Percentiles rank a stretch among this genome's conserved stretches.
phyloP scores from a whole-genome alignment of 2,329 filamentous ascomycete genomes.

The Leptographium lundbergii region DNA sequence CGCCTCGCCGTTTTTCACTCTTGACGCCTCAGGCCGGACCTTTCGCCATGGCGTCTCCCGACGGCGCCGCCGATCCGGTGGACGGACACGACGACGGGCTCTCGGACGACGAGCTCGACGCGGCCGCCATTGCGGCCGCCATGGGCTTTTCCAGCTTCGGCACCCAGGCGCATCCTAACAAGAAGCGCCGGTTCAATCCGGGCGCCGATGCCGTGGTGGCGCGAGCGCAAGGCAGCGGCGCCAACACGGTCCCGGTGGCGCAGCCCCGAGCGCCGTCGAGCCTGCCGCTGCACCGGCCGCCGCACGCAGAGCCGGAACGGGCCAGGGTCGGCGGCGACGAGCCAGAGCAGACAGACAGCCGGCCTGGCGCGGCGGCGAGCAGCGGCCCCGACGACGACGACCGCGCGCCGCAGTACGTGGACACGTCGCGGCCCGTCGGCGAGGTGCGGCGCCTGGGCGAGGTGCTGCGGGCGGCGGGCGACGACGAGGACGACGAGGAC shows the following conservation, averaged over 20 bases:
- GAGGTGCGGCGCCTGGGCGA: constrained; percentile 4
- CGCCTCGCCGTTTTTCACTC: neutral
- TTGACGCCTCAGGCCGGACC: neutral
- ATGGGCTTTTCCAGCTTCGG: constrained; percentile 70
- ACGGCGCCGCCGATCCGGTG: neutral
- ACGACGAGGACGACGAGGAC: neutral
- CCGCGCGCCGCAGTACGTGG: constrained; percentile 18
- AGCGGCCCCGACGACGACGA: constrained; percentile 18
- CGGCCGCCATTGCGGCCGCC: constrained; percentile 47
- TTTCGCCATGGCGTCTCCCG: neutral
- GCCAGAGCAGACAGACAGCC: too few relatives aligned
- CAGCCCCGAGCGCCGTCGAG: neutral
- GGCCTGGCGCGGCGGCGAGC: neutral
- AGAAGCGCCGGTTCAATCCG: constrained; percentile 56
- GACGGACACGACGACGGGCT: constrained; percentile 5
- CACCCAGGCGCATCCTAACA: constrained; percentile 35
- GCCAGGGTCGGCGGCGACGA: constrained; percentile 29
- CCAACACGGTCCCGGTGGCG: neutral
- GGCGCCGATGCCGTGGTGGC: constrained; percentile 31
- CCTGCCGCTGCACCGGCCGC: constrained; percentile 10
- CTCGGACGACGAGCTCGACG: constrained; percentile 18
- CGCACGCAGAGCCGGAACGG: neutral
- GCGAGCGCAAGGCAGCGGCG: neutral
- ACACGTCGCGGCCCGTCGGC: constrained; percentile 21
- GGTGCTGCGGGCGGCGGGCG: neutral